These are phyloP conservation scores for Pterocarpus santalinus DNA, from an alignment of 306 rosid species.

Conservation along the genomic window DNA sequence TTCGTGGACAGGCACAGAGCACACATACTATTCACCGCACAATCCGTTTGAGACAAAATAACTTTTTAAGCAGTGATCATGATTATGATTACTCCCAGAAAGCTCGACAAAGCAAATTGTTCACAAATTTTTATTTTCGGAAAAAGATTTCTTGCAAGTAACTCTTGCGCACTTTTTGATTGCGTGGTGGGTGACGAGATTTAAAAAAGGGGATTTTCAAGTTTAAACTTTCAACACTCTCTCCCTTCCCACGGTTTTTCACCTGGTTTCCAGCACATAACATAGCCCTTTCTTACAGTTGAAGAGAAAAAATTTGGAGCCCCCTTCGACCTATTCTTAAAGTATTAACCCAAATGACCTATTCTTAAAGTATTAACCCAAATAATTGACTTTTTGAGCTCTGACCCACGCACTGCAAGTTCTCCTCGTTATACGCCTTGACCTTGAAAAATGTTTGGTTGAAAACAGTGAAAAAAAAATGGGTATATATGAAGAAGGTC, in stretches of 20 bases:
- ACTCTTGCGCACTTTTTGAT: constrained; percentile 51
- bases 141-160: constrained; percentile 51
- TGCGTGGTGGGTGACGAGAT: constrained; percentile 49
- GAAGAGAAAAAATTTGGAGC: constrained; percentile 30
- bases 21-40: not conserved
- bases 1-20: too few species aligned
- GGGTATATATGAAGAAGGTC: constrained; percentile 45
- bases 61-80: constrained; percentile 36
- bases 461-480: constrained; percentile 29
- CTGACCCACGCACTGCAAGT: constrained; percentile 31
- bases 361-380: constrained; percentile 23
- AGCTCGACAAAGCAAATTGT: constrained; percentile 41
- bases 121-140: not conserved
- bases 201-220: constrained; percentile 7
- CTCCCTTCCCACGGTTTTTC: constrained; percentile 44
- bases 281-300: constrained; percentile 33
- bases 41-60: constrained; percentile 23
- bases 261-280: constrained; percentile 21
- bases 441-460: constrained; percentile 32
- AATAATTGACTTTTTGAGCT: constrained; percentile 41
- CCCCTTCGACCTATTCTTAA: not conserved
- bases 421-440: constrained; percentile 56
- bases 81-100: constrained; percentile 48
- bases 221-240: constrained; percentile 43
- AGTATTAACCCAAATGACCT: not conserved